Base-by-base conservation (phyloP, 2,329 filamentous ascomycete genomes). In the Blumeria graminis region DNA sequence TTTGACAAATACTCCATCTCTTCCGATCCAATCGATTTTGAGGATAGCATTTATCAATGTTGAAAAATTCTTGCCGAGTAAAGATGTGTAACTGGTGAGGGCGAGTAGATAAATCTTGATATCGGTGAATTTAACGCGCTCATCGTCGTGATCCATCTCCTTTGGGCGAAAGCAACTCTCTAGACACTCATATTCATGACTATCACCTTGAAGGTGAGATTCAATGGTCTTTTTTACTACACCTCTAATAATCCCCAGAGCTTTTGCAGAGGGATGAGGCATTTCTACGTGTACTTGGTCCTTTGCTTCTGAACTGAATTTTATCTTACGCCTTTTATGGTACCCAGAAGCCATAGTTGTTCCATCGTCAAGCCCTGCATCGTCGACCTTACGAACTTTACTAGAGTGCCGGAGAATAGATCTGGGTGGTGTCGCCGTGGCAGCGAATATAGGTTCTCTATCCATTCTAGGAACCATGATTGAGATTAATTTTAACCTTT, bases 1-100 rank as follows among this genome's bases (percentile, higher is more conserved):
- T 62, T 77, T 77, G 57, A 80, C 73, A 64, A 86, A 86, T 38
- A 73, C 71, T 33, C 78, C 75, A 59, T 82, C 78, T 57, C 79
- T 74, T 9, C 77, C 80, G 38, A 82, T 70, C 81, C 81, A 84
- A 36, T 76, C 74, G 64, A 76, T 80, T 56, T 72, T 69, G n/a
- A 84, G 68, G 8, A 83, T 71, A 55, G 71, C 72, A 61, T 72
- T 73, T 57, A 84, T 73, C 33, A 84, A 69, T 4, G 74, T 74
- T 22, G 76, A 72, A 63, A 77, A 82, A 34, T 73, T 73, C 64
- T 74, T 75, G 60, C 76, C 74, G 35, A 84, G 69, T 38, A 78
- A 70, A n/a, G 78, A 76, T 7, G 77, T 72, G 62, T 75, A 79
- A 63, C 72, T 75, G 11, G 78, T 76, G 51, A 84, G 70, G n/a